Evolutionary conservation across 2,329 filamentous ascomycete species (phyloP).

Genomic region (Coniochaeta sp.): DNA sequence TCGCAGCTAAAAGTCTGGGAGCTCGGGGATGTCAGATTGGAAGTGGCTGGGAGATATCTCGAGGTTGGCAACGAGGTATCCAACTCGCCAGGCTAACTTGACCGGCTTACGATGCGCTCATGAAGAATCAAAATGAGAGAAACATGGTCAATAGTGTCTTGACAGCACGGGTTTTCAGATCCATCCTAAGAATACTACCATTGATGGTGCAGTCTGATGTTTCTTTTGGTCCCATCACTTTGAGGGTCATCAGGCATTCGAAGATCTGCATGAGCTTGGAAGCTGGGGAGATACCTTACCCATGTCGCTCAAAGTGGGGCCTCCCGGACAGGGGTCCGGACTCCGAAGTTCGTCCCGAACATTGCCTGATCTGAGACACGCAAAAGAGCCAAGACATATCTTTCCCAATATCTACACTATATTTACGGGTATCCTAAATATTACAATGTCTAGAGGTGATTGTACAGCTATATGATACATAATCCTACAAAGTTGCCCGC

Average conservation of each 20-base stretch:
- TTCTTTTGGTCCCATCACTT: not conserved
- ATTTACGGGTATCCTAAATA: slow-evolving; percentile 3
- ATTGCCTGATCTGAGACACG: not conserved
- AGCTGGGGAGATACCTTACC: too few relatives aligned
- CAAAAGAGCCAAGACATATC: not conserved
- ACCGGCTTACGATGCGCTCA: not conserved
- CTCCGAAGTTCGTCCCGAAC: not conserved
- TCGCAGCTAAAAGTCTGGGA: not conserved
- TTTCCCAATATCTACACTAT: not conserved
- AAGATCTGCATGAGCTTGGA: not conserved
- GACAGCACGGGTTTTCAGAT: not conserved
- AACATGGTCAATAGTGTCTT: not conserved
- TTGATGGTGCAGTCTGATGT: not conserved
- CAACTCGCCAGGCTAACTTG: not conserved
- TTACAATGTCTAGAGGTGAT: slow-evolving; percentile 5
- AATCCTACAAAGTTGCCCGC: not conserved
- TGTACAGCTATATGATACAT: slow-evolving; percentile 3
- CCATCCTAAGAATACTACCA: not conserved
- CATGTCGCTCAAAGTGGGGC: not conserved
- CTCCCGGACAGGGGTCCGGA: not conserved
- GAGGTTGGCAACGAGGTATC: not conserved
- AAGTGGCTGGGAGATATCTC: not conserved
- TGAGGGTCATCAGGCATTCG: not conserved
- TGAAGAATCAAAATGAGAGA: not conserved
- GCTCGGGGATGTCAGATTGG: not conserved